A percentile compares a stretch with the other conserved stretches of the same genome.
Evolutionary conservation across 1,139 yeast species (phyloP).

Genomic region (Hemisphaericaspora subhashii): DNA sequence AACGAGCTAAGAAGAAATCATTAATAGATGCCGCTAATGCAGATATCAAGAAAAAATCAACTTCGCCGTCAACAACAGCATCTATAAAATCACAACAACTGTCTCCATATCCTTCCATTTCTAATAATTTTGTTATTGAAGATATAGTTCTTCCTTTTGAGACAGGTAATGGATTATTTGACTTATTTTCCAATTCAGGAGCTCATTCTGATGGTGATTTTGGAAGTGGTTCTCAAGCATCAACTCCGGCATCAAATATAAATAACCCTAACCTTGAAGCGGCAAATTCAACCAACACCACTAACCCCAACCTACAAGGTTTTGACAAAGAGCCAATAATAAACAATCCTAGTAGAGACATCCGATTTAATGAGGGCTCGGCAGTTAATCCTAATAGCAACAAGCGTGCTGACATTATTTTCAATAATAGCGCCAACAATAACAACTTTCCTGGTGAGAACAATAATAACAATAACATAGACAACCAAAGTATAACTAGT

Average conservation of each 20-base stretch:
- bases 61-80: slow-evolving; percentile 7
- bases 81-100: slow-evolving; percentile 6
- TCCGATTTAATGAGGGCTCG: slow-evolving; percentile 1
- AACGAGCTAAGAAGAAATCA: slow-evolving; percentile 30
- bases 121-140: slow-evolving; percentile 30
- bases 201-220: slow-evolving; percentile 8
- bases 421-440: neutral
- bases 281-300: neutral
- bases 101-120: slow-evolving; percentile 1
- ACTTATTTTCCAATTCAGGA: slow-evolving; percentile 22
- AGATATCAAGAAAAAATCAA: slow-evolving; percentile 13
- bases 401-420: neutral
- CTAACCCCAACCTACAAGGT: too few relatives aligned
- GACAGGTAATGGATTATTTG: slow-evolving; percentile 29
- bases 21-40: slow-evolving; percentile 25
- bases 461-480: neutral
- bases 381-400: too few relatives aligned
- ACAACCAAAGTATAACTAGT: slow-evolving; percentile 1
- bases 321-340: too few relatives aligned
- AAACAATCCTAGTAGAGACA: too few relatives aligned
- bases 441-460: neutral
- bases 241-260: slow-evolving; percentile 3
- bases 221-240: slow-evolving; percentile 3
- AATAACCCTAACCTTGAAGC: neutral
- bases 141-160: slow-evolving; percentile 36